Evolutionary conservation across 768 basidiomycete species (phyloP), one percentile per base, ranked within the genome.

Genomic region (Podaxis carcinomalis): DNA sequence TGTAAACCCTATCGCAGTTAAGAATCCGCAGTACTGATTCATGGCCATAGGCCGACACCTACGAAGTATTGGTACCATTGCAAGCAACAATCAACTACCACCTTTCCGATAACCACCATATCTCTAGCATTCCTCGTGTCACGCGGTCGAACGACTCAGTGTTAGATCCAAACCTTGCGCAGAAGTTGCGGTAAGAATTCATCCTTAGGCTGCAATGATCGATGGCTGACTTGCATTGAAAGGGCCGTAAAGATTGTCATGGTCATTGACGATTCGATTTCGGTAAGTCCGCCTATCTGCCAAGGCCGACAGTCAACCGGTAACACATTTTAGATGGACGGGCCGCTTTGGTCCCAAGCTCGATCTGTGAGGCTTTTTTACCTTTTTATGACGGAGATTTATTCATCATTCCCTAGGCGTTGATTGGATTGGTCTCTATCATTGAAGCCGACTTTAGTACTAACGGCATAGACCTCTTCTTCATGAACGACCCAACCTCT

Each of bases 191-290:
- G 59, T 61, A 49, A n/a, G 19, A 28, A 5, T 19, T 36, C 11
- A 6, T 36, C 2, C 10, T 14, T 13, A 5, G 9, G 32, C 37
- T 25, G 47, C 23, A 23, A 19, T n/a, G 21, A 53, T n/a, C 16
- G 11, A 21, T 11, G 10, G 2, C 3, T 44, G 9, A 27, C n/a
- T 27, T 10, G 4, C 36, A 36, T 14, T 4, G 13, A 49, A 21
- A 69, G 68, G 49, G 57, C 57, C 52, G 62, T 69, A 49, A 67
- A 69, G 53, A 66, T 64, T 37, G 66, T 69, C 32, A 57, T 69
- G 39, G 55, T 67, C 13, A 52, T 69, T 25, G 68, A 69, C 27
- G 68, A 69, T 58, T 69, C 68, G 9, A 56, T 59, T 44, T 69
- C 68, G 50, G 68, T 67, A 42, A 19, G 65, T 32, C 21, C 35